Conservation (phyloP, 2,329 filamentous ascomycete genomes). For the Trichoderma sp. region DNA sequence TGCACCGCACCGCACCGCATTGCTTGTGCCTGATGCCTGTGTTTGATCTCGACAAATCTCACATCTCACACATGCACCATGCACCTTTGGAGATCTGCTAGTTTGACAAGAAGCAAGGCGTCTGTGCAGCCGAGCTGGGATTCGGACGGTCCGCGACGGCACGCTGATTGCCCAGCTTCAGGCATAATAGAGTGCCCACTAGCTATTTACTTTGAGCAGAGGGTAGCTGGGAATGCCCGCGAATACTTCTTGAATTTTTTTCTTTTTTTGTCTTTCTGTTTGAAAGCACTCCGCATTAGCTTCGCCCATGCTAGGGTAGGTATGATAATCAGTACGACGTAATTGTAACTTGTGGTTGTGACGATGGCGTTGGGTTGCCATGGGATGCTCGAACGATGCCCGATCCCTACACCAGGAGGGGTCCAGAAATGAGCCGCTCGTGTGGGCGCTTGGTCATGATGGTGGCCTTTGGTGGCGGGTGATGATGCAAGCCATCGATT, state of each 20-base stretch:
- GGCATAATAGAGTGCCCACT: neutral
- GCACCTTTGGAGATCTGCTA: slow-evolving; percentile 10
- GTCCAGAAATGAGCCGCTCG: slow-evolving; percentile 2
- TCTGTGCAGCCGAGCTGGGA: neutral
- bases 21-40: neutral
- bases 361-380: neutral
- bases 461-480: slow-evolving; percentile 9
- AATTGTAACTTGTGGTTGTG: neutral
- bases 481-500: slow-evolving; percentile 21
- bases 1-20: neutral
- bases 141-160: slow-evolving; percentile 3
- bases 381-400: slow-evolving; percentile 10
- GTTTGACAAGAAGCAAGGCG: slow-evolving; percentile 11
- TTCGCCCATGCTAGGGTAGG: neutral
- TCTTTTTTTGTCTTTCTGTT: neutral
- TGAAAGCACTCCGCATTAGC: neutral
- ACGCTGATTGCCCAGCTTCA: neutral
- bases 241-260: neutral
- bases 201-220: neutral
- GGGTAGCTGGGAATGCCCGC: neutral
- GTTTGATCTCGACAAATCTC: neutral
- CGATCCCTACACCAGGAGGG: neutral
- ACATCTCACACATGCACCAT: neutral
- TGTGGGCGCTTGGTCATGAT: neutral
- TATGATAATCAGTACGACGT: neutral